Percentiles rank a stretch among this genome's conserved stretches.
phyloP scores from a whole-genome alignment of 73 alveolate genomes.

The Paramecium tetraurelia region DNA sequence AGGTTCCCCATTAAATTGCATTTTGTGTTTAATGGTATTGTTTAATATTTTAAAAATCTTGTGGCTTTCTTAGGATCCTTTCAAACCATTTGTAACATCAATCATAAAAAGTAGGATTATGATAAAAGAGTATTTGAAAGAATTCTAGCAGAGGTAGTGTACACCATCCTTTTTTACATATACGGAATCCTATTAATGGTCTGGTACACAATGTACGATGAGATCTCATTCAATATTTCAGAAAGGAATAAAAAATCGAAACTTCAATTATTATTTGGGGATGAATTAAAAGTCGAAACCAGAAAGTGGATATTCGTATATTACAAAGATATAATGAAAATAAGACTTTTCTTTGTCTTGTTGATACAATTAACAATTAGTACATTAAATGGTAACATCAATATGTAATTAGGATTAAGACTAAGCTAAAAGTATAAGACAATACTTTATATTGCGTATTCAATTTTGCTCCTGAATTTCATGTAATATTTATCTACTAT shows the following conservation, averaged over 20 bases:
- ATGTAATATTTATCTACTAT: background rate
- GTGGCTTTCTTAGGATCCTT: constrained; percentile 2
- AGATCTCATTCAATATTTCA: constrained; percentile 17
- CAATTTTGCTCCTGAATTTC: background rate
- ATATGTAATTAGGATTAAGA: background rate
- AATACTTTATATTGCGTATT: background rate
- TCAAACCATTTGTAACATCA: background rate
- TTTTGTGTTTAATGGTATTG: background rate
- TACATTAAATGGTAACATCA: background rate
- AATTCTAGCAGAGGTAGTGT: constrained; percentile 3
- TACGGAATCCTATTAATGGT: constrained; percentile 16
- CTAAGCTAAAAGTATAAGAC: background rate
- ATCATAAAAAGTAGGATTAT: background rate
- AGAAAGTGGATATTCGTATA: background rate
- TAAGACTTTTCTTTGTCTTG: background rate
- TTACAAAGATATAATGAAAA: constrained; percentile 29
- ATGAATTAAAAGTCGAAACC: background rate
- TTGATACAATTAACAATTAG: background rate
- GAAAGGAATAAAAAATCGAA: background rate
- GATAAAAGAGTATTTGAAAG: background rate
- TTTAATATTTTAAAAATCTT: background rate
- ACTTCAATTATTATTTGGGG: background rate
- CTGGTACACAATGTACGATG: constrained; percentile 53
- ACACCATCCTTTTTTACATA: background rate
- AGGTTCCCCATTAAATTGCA: constrained; percentile 20